Conservation (phyloP, 345 rosid genomes). For the Angophora floribunda region DNA sequence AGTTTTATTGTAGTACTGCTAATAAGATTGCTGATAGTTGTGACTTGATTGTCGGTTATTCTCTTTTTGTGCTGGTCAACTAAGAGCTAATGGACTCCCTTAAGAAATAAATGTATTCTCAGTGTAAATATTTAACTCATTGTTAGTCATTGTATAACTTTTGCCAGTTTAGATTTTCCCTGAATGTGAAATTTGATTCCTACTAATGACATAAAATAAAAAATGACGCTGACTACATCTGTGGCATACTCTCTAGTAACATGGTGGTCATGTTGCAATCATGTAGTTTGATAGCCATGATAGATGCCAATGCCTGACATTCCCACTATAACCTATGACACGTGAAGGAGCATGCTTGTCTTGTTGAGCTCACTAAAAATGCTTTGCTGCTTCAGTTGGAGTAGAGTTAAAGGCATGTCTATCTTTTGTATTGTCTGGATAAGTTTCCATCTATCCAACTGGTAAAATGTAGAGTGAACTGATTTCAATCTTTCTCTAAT, state of each 20-base stretch:
- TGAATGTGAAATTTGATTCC: neutral
- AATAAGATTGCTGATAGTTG: neutral
- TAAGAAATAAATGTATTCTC: neutral
- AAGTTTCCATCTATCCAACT: neutral
- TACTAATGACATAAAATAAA: neutral
- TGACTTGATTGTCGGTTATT: neutral
- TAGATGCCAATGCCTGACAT: neutral
- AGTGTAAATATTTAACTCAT: neutral
- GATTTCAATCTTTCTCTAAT: neutral
- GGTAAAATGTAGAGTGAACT: neutral
- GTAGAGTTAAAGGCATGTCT: neutral
- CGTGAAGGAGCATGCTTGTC: neutral
- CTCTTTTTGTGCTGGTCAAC: neutral
- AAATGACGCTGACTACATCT: neutral
- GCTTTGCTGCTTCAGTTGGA: neutral
- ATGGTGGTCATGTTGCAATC: neutral
- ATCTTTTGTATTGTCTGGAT: neutral
- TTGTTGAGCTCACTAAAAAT: neutral
- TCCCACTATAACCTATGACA: neutral
- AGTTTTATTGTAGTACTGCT: neutral
- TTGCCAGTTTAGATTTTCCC: neutral
- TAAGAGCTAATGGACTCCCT: neutral
- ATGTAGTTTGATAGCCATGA: neutral
- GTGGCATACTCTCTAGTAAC: neutral
- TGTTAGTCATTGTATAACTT: neutral